Evolutionary conservation across 2,329 filamentous ascomycete species (phyloP).

Genomic region (Ceratocystiopsis sp.): DNA sequence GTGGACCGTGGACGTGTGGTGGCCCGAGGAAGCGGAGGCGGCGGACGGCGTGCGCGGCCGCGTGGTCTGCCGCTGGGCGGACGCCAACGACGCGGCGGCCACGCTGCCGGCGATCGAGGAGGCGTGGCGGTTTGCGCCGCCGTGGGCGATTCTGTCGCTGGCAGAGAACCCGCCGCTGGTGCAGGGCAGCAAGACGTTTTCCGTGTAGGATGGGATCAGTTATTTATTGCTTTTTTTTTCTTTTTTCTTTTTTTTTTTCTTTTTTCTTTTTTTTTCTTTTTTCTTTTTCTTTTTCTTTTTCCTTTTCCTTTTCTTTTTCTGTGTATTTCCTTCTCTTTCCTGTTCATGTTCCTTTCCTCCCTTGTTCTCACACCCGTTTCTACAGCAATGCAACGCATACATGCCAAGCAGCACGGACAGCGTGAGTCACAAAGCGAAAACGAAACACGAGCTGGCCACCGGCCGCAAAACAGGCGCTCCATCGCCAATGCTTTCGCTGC

Average conservation of each 20-base stretch:
- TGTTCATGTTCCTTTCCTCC: no score
- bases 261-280: neutral
- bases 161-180: slow-evolving; percentile 67
- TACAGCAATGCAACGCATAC: no score
- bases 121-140: slow-evolving; percentile 54
- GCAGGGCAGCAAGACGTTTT: slow-evolving; percentile 58
- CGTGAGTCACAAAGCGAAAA: no score
- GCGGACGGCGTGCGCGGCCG: slow-evolving; percentile 35
- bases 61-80: slow-evolving; percentile 73
- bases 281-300: neutral
- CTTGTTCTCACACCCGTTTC: no score
- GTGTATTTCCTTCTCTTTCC: neutral
- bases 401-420: no score
- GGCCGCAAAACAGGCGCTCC: no score
- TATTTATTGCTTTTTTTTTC: neutral
- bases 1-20: slow-evolving; percentile 62
- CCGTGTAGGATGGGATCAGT: slow-evolving; percentile 18
- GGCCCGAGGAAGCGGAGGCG: slow-evolving; percentile 24
- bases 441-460: no score
- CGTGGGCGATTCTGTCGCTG: slow-evolving; percentile 55
- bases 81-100: slow-evolving; percentile 49
- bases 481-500: no score
- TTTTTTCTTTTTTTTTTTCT: neutral
- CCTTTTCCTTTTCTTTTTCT: neutral
- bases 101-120: slow-evolving; percentile 76